A percentile compares a stretch with the other conserved stretches of the same genome.
Conservation (phyloP, 1,139 yeast genomes). For the Candida tetrigidarum region DNA sequence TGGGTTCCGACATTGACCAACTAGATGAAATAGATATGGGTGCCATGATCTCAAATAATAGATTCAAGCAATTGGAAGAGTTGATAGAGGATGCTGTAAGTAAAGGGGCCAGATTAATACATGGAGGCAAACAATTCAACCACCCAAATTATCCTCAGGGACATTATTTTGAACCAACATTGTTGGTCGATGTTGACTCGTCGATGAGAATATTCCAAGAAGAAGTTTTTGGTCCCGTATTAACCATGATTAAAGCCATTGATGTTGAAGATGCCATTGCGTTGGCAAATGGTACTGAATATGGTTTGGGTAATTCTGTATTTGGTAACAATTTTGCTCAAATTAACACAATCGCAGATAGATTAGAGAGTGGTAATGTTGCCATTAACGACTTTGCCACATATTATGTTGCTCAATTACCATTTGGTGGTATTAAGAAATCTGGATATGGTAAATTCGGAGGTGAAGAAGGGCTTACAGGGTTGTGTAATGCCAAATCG, state of each 20-base stretch:
- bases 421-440: slow-evolving; percentile 92
- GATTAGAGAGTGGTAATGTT: slow-evolving; percentile 81
- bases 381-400: slow-evolving; percentile 98
- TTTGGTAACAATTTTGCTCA: slow-evolving; percentile 66
- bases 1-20: slow-evolving; percentile 93
- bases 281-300: slow-evolving; percentile 86
- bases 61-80: slow-evolving; percentile 68
- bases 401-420: slow-evolving; percentile 90
- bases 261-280: slow-evolving; percentile 68
- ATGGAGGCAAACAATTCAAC: slow-evolving; percentile 77
- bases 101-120: slow-evolving; percentile 77
- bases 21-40: slow-evolving; percentile 93
- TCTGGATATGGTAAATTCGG: slow-evolving; percentile 98
- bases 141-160: slow-evolving; percentile 98
- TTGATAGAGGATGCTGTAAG: slow-evolving; percentile 74
- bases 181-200: slow-evolving; percentile 78
- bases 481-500: slow-evolving; percentile 83
- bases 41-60: slow-evolving; percentile 82
- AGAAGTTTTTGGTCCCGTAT: slow-evolving; percentile 93
- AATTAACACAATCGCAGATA: slow-evolving; percentile 65
- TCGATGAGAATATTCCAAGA: slow-evolving; percentile 81
- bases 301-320: slow-evolving; percentile 90
- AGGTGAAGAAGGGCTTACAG: slow-evolving; percentile 94
- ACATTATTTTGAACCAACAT: slow-evolving; percentile 88
- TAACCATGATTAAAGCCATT: slow-evolving; percentile 75